phyloP scores from a whole-genome alignment of 2,329 filamentous ascomycete genomes.

The Bisporella sp. region DNA sequence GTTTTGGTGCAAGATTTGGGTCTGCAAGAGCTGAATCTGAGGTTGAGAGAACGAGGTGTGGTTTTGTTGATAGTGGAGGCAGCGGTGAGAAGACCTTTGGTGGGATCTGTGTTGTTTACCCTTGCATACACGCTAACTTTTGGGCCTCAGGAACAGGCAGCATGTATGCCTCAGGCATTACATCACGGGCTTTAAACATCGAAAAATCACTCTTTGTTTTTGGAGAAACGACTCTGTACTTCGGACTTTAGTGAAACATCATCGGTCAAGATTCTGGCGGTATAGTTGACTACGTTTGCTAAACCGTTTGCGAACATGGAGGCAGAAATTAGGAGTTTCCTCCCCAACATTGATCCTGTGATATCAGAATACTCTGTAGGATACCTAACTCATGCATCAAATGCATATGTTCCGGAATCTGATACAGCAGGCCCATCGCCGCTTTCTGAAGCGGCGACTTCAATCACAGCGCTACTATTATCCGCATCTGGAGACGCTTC shows the following conservation, averaged over 20 bases:
- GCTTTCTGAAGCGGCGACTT: conserved; percentile 73
- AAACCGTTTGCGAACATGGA: conserved; percentile 54
- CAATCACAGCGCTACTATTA: conserved; percentile 81
- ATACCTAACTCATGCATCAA: conserved; percentile 90
- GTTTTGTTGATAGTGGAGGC: conserved; percentile 7
- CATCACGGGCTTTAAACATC: no score
- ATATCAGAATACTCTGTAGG: conserved; percentile 90
- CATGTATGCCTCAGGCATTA: no score
- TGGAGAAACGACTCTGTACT: no score
- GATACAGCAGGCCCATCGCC: conserved; percentile 67
- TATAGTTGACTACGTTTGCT: background rate
- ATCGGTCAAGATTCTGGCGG: no score
- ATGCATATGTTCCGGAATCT: conserved; percentile 67
- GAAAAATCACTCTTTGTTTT: no score
- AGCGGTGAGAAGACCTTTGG: conserved; percentile 1
- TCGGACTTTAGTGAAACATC: no score
- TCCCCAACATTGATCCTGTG: conserved; percentile 82
- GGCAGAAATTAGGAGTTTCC: conserved; percentile 73
- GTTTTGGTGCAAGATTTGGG: conserved; percentile 11
- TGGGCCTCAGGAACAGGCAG: no score
- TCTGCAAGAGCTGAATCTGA: conserved; percentile 8
- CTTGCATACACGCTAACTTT: no score
- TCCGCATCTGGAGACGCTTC: conserved; percentile 87
- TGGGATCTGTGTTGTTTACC: no score
- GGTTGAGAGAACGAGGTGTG: conserved; percentile 16